Base-by-base conservation (phyloP, 352 stramenopile genomes). In the Globisporangium takayamanum region DNA sequence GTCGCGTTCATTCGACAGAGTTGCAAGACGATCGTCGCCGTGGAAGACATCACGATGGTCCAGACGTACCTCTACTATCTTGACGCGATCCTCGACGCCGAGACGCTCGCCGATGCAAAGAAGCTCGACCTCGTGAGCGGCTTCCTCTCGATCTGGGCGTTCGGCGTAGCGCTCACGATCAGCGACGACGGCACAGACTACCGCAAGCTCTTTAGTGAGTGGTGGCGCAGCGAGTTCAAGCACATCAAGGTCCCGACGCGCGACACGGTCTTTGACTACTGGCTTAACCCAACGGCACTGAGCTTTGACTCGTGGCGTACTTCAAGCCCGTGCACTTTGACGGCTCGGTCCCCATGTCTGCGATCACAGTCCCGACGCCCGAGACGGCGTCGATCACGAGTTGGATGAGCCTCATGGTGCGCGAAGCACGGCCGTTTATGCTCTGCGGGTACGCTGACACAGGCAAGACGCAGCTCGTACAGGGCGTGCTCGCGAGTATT, bases 261-360 rank as follows among this genome's bases (percentile, higher is more conserved):
- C 46, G 84, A 98, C 55, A 97, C 92, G 0, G 88, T 99, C 1
- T 99, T 99, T 55, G 95, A 99, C 69, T 99, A 98, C 67, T 99
- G 88, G 80, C 75, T 98, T 25, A 94, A 99, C 55, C 84, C 90
- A 0, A 87, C 75, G 25, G 87, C 84, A 2, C 72, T 96, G 48
- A 65, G 67, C 5, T 98, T 98, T 62, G 94, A 98, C 45, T 87
- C 84, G 18, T 98, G 95, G 95, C 86, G 4, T 96, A 89, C 57
- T 98, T 98, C 64, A 86, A 84, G 53, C 66, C 58, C 3, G 87
- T 94, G 0, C 74, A 87, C 26, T 94, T 85, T 51, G 81, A 94
- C 45, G 80, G 80, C 8, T 88, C 76, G 8, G 78, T 89, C 8
- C 36, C 80, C 6, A 90, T 94, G 80, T 78, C 76, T 16, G 84